Evolutionary conservation across 2,329 filamentous ascomycete species (phyloP), one percentile per base, ranked within the genome.

Genomic region (Fusarium incarnatum): DNA sequence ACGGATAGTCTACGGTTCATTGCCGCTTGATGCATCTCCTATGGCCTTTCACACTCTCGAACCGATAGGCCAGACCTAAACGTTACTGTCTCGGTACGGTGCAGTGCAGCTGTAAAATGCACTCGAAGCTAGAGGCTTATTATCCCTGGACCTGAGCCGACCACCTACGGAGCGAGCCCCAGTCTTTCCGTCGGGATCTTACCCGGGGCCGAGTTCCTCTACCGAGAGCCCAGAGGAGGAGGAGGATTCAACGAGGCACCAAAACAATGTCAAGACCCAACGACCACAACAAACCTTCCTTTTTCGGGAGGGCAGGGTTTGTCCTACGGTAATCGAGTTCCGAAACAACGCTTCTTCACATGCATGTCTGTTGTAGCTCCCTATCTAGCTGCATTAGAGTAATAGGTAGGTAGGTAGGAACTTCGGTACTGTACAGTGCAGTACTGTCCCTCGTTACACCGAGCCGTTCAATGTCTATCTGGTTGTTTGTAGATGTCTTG

Each of bases 111-210:
- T 52, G 34, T 28, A 52, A 52, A 52, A 52, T 22, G 23, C 28
- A 47, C 50, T 44, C 52, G 52, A 46, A 49, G 32, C 25, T 18
- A 49, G 41, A 54, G 45, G 28, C 22, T 13, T 22, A 40, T 40
- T 56, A 27, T 46, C 47, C 46, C 30, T 63, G 47, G 32, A 45
- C 40, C 30, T 63, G 47, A 32, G 45, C 48, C 49, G 47, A 42
- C 41, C 56, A 28, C 48, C 56, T 45, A 45, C 50, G 45, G 41
- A 62, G 28, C 23, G 56, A 53, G 46, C 22, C 52, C 34, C 34
- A 56, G n/a, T 42, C 47, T 58, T 53, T 67, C 62, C 45, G 57
- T 67, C 67, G 67, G 67, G 62, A 67, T 56, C 67, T 47, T 42
- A 34, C 44, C 49, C 67, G 62, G 53, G 53, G 45, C 62, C 67